Percentiles rank a stretch among this genome's conserved stretches.
Evolutionary conservation across 1,139 yeast species (phyloP).

Genomic region (Suhomyces anneliseae): DNA sequence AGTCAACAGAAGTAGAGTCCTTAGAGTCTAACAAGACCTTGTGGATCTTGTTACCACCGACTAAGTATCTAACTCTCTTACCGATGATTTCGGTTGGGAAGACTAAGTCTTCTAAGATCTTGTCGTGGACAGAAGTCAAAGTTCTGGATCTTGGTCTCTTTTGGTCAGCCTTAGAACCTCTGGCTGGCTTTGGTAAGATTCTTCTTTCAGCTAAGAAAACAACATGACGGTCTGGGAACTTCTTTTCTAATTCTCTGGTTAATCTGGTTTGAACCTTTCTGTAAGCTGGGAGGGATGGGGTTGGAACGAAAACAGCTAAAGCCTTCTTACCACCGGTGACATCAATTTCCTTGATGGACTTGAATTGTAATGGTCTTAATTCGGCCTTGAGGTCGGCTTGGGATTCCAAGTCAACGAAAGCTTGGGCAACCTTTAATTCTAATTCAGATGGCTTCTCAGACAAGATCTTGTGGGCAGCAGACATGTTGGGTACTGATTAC

Average conservation of each 20-base stretch:
- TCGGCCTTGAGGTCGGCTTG: slow-evolving; percentile 97
- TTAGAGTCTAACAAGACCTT: slow-evolving; percentile 97
- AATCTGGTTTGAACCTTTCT: slow-evolving; percentile 97
- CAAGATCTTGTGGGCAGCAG: slow-evolving; percentile 94
- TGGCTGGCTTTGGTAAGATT: slow-evolving; percentile 96
- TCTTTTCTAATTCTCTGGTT: slow-evolving; percentile 99
- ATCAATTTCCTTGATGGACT: slow-evolving; percentile 96
- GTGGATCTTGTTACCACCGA: slow-evolving; percentile 98
- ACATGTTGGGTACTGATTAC: slow-evolving; percentile 53
- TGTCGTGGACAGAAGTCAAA: slow-evolving; percentile 97
- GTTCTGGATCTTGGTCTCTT: slow-evolving; percentile 99
- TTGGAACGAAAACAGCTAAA: slow-evolving; percentile 96
- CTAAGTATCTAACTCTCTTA: slow-evolving; percentile 98
- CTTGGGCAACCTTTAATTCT: slow-evolving; percentile 99
- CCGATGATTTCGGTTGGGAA: slow-evolving; percentile 99
- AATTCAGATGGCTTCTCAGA: slow-evolving; percentile 93
- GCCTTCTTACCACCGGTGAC: slow-evolving; percentile 99
- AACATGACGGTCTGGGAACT: slow-evolving; percentile 99
- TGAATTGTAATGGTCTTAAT: slow-evolving; percentile 97
- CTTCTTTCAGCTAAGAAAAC: slow-evolving; percentile 99
- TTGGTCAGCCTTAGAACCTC: slow-evolving; percentile 89
- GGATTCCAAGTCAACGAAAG: slow-evolving; percentile 94
- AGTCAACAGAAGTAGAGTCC: slow-evolving; percentile 96
- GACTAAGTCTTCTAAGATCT: slow-evolving; percentile 97
- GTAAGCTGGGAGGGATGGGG: slow-evolving; percentile 89